Evolutionary conservation across 768 basidiomycete genomes (phyloP), one percentile per base, ranked within the genome.

Genomic region (Pleurotus platypus): DNA sequence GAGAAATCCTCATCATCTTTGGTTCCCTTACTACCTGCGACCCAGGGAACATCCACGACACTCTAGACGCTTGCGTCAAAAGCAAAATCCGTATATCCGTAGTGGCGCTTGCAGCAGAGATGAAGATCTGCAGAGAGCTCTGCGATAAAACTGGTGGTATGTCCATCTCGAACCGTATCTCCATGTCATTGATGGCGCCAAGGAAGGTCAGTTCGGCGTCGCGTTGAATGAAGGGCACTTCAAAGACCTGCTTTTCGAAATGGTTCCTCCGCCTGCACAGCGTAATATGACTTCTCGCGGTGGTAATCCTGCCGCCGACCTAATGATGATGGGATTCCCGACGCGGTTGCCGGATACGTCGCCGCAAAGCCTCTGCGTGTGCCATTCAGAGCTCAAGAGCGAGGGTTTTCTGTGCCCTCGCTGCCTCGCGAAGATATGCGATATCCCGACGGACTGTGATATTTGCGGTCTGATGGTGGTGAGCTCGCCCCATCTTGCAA

Each of bases 291-390:
- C 78, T 4, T 65, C 76, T 15, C 63, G 67, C 2, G 67, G 71
- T 9, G 70, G 76, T 9, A 89, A 86, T 60, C 82, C 83, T 18
- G 82, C 87, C 0, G 87, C 92, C 0, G 96, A 98, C 72, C 76
- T 99, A 53, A 97, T 99, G 90, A 90, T 97, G 82, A 98, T 99
- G 93, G 97, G 97, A 7, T 99, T 99, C 72, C 97, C 97, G 1
- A 93, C 90, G 13, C 86, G 94, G 15, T 78, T 97, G 5, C 92
- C 95, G 0, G 89, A 91, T 62, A 84, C 85, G 8, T 90, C 88
- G 3, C 86, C 87, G 35, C 87, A 87, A 6, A 88, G 89, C 55
- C 77, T 98, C 16, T 99, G 97, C 66, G 92, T 86, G 5, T 99
- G 97, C 67, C 97, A 99, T 70, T 91, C 91, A 12, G 85, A 92